Conservation (phyloP, 345 rosid genomes). For the Rhodomyrtus tomentosa region DNA sequence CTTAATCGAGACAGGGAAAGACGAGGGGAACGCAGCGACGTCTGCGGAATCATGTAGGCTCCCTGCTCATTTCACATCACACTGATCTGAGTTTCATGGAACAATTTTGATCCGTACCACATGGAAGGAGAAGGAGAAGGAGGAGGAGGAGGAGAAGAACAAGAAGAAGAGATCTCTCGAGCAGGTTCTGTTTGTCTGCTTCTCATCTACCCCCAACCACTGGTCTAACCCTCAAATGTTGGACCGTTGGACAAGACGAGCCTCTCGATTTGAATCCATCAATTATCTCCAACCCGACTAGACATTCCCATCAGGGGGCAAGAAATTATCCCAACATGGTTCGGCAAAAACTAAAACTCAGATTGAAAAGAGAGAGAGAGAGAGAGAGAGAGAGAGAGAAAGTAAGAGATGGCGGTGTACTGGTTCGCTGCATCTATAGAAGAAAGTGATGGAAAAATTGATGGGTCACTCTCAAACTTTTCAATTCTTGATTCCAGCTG, state of each 20-base stretch:
- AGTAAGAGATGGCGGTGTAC: neutral
- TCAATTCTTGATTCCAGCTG: neutral
- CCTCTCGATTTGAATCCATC: neutral
- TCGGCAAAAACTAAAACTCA: neutral
- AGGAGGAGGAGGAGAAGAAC: too few relatives aligned
- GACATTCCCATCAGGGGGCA: neutral
- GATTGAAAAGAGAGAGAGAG: neutral
- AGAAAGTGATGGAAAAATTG: neutral
- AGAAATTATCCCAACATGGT: neutral
- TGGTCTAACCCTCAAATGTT: neutral
- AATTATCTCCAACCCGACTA: neutral
- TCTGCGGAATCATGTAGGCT: neutral
- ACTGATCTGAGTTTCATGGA: neutral
- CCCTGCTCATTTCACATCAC: neutral
- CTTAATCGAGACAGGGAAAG: neutral
- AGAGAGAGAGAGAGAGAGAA: neutral
- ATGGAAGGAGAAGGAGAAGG: neutral
- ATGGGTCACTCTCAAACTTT: neutral
- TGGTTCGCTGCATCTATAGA: neutral
- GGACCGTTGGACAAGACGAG: neutral
- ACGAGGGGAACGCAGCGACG: neutral
- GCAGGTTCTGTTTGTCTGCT: neutral
- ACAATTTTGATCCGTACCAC: neutral
- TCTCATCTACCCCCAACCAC: neutral
- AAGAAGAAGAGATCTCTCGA: neutral